phyloP scores from a whole-genome alignment of 2,329 filamentous ascomycete species.

The Phaeosphaeria sp. region DNA sequence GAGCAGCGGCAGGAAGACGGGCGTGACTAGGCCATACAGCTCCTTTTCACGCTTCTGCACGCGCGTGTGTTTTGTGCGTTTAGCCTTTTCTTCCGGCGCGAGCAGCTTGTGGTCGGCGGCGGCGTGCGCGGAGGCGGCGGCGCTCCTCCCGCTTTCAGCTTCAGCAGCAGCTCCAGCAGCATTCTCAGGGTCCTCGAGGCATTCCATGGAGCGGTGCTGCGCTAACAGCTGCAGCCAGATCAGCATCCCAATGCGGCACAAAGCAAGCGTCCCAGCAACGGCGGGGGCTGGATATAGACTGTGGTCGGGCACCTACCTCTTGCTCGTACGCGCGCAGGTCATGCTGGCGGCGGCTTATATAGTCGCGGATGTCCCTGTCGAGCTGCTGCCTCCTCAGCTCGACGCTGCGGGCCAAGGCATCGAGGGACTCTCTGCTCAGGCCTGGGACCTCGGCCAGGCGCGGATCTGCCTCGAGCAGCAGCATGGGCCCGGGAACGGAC shows the following conservation, averaged over 20 bases:
- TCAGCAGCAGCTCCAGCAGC: neutral
- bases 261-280: slow-evolving; percentile 3
- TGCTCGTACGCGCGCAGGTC: slow-evolving; percentile 40
- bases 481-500: slow-evolving; percentile 32
- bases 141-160: neutral
- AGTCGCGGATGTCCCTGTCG: slow-evolving; percentile 43
- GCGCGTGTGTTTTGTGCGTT: slow-evolving; percentile 43
- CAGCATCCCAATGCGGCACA: slow-evolving; percentile 11
- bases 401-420: slow-evolving; percentile 39
- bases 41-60: slow-evolving; percentile 48
- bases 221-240: slow-evolving; percentile 44
- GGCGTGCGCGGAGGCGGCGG: too few species aligned
- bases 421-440: slow-evolving; percentile 41
- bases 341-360: slow-evolving; percentile 42
- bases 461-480: slow-evolving; percentile 34
- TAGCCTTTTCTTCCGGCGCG: slow-evolving; percentile 31
- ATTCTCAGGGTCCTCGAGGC: slow-evolving; percentile 7
- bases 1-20: slow-evolving; percentile 45
- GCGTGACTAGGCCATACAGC: slow-evolving; percentile 45
- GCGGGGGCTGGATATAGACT: neutral
- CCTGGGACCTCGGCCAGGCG: slow-evolving; percentile 41
- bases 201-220: slow-evolving; percentile 39
- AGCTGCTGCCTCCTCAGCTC: slow-evolving; percentile 45
- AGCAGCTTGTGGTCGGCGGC: too few species aligned
- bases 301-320: slow-evolving; percentile 29